Evolutionary conservation across 2,329 filamentous ascomycete species (phyloP), one percentile per base, ranked within the genome.

Genomic region (Calonectria leucothoes): DNA sequence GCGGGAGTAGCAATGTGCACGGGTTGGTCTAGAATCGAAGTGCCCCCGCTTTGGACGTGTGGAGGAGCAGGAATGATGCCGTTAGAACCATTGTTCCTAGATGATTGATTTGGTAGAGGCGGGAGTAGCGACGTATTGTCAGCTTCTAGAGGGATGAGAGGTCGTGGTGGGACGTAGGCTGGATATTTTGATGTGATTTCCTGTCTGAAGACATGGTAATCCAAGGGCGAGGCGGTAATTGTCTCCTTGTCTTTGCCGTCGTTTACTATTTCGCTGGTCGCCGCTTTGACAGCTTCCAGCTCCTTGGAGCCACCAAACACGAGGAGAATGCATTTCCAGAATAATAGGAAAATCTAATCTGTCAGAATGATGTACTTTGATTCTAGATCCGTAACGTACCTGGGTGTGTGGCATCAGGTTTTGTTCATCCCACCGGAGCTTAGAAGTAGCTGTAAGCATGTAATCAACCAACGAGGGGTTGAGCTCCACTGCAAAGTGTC

Each of bases 1-100:
- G 96, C 96, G 0, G 97, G 97, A 1, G 97, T 99, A n/a, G 97
- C 97, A 79, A 99, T 99, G 83, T 99, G 97, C 7, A 99, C 96
- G 7, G 97, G 95, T 81, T 98, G 96, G 82, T 98, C 93, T 31
- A 99, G 89, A 80, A 99, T 98, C 0, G 96, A 98, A 11, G 91
- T 88, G 74, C 93, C 91, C 70, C 87, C 91, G 66, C 83, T 89
- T 72, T 91, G 91, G 14, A 85, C 82, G 69, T 89, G 90, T 0
- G 89, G 85, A 4, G 89, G 89, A 4, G 84, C 86, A 8, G 90
- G 89, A 39, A 94, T 87, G 57, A 94, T 91, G 15, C 93, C 92
- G 76, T 89, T 92, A 2, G 89, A 86, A 17, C 89, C 88, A 75
- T 89, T 91, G 71, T 88, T 87, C 74, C 92, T 88, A 45, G 89